A percentile compares a stretch with the other conserved stretches of the same genome.
These are phyloP conservation scores for Circinella umbellata DNA, from an alignment of 371 early-diverging fungal genomes.

Conservation along the genomic window DNA sequence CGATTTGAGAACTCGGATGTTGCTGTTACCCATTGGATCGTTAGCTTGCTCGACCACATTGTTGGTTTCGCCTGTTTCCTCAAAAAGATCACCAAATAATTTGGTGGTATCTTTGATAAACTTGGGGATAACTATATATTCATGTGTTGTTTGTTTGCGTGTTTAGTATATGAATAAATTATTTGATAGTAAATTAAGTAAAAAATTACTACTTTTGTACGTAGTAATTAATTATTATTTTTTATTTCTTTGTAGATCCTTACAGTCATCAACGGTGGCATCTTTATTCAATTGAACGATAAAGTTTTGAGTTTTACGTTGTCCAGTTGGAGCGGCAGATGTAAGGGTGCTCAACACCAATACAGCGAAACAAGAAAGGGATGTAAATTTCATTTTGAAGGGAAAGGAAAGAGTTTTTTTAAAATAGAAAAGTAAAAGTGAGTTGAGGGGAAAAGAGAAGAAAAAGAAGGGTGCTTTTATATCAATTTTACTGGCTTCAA, in stretches of 20 bases:
- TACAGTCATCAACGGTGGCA: conserved; percentile 39
- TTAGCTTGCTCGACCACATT: conserved; percentile 13
- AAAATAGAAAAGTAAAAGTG: background rate
- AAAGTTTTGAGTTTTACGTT: conserved; percentile 25
- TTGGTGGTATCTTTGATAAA: conserved; percentile 6
- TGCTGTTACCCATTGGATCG: conserved; percentile 19
- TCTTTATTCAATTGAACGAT: conserved; percentile 35
- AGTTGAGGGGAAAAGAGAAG: background rate
- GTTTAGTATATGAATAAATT: too few species aligned
- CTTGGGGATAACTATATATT: conserved; percentile 28
- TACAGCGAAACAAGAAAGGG: conserved; percentile 3
- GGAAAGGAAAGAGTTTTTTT: background rate
- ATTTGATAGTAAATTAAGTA: too few species aligned
- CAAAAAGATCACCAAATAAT: conserved; percentile 35
- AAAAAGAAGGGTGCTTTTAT: background rate
- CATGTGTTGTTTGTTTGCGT: background rate
- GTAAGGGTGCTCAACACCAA: conserved; percentile 11
- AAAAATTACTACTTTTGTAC: too few species aligned
- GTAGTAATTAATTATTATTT: background rate
- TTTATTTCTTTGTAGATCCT: conserved; percentile 1
- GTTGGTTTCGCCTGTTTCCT: conserved; percentile 27
- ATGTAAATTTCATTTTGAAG: conserved; percentile 6
- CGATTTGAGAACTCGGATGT: conserved; percentile 35
- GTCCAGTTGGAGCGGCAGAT: background rate
- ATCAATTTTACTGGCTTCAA: background rate